phyloP scores from a whole-genome alignment of 164 flowering plant species.

The Liquidambar formosana region DNA sequence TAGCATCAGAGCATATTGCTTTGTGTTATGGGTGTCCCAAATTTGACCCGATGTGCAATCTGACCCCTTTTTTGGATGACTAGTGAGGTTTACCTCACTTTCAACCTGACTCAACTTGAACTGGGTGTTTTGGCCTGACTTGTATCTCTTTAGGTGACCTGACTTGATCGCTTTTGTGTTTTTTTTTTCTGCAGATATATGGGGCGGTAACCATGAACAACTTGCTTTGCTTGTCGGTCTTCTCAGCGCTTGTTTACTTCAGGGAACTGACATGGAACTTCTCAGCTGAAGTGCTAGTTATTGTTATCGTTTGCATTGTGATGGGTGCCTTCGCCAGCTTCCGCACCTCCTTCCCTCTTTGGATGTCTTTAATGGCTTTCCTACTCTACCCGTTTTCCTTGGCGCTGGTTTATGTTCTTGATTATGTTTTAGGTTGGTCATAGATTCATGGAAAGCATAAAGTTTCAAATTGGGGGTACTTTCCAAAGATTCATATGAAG shows the following conservation, averaged over 20 bases:
- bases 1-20: too few species aligned
- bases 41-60: too few species aligned
- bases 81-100: too few species aligned
- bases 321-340: slow-evolving; percentile 70
- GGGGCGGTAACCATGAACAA: slow-evolving; percentile 83
- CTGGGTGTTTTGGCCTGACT: too few species aligned
- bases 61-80: too few species aligned
- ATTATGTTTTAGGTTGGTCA: too few species aligned
- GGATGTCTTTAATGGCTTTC: slow-evolving; percentile 66
- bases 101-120: too few species aligned
- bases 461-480: too few species aligned
- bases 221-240: slow-evolving; percentile 63
- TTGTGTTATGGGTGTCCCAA: too few species aligned
- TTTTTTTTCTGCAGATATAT: slow-evolving; percentile 57
- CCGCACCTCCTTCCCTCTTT: slow-evolving; percentile 68
- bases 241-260: slow-evolving; percentile 62
- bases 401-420: slow-evolving; percentile 69
- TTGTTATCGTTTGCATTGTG: slow-evolving; percentile 56
- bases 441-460: too few species aligned
- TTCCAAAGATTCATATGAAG: too few species aligned
- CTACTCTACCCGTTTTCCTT: slow-evolving; percentile 69
- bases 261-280: slow-evolving; percentile 79
- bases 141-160: not conserved
- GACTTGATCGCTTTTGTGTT: too few species aligned
- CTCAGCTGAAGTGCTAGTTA: slow-evolving; percentile 73